phyloP scores from a whole-genome alignment of 805 yeast genomes.

The Yamadazyma phyllophila region DNA sequence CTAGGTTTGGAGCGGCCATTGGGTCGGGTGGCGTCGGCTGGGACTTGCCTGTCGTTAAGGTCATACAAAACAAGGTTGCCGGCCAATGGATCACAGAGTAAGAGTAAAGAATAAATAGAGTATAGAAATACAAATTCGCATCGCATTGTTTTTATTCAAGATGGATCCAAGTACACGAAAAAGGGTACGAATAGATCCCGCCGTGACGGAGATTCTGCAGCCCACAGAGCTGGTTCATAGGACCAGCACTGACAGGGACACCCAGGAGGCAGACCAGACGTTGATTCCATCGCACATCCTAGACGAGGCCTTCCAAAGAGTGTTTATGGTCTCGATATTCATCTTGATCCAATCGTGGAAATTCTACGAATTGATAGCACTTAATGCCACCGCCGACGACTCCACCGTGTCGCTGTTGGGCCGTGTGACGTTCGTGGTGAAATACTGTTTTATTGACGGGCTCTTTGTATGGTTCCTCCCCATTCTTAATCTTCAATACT shows the following conservation, averaged over 20 bases:
- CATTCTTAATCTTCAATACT: conserved; percentile 68
- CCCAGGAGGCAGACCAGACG: conserved; percentile 1
- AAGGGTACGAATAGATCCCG: conserved; percentile 15
- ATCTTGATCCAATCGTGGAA: conserved; percentile 83
- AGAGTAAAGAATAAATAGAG: not conserved
- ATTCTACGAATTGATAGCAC: conserved; percentile 61
- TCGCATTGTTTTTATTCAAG: conserved; percentile 6
- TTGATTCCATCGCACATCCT: conserved; percentile 63
- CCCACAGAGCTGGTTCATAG: not conserved
- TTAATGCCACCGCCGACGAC: conserved; percentile 45
- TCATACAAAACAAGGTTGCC: conserved; percentile 60
- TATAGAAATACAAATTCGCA: conserved; percentile 2
- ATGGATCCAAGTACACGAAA: conserved; percentile 4
- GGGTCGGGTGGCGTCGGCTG: conserved; percentile 88
- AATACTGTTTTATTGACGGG: conserved; percentile 74
- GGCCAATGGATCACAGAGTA: conserved; percentile 63
- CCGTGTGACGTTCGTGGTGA: conserved; percentile 59
- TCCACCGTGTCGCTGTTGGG: conserved; percentile 38
- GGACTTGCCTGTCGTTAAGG: conserved; percentile 81
- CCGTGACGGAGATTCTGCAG: conserved; percentile 10
- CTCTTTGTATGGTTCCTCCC: conserved; percentile 70
- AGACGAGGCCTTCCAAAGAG: conserved; percentile 76
- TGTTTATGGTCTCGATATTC: conserved; percentile 63
- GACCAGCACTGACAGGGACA: not conserved
- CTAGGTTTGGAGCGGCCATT: conserved; percentile 79